A percentile compares a stretch with the other conserved stretches of the same genome.
Conservation (phyloP, 129 eudicot species). For the Pulicaria dysenterica region DNA sequence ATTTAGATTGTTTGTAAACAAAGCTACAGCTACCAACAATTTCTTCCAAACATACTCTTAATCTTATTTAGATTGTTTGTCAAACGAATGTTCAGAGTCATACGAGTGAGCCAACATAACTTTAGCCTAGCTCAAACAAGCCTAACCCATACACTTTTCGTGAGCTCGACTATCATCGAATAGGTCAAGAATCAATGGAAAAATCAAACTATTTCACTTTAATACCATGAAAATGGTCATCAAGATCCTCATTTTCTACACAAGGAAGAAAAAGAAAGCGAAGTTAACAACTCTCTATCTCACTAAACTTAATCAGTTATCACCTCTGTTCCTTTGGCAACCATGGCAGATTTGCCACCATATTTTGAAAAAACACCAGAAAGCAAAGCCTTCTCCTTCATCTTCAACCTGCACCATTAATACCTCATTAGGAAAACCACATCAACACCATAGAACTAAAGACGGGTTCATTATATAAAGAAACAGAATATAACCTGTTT, state of each 20-base stretch:
- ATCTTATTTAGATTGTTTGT: too few species aligned
- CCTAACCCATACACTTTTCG: too few species aligned
- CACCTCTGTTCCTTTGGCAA: conserved; percentile 44
- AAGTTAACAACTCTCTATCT: background rate
- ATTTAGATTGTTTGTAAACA: too few species aligned
- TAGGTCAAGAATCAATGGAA: background rate
- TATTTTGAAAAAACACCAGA: conserved; percentile 73
- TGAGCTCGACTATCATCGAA: background rate
- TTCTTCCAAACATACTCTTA: too few species aligned
- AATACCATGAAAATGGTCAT: background rate
- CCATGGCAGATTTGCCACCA: conserved; percentile 42
- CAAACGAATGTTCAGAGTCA: too few species aligned
- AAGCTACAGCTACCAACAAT: too few species aligned
- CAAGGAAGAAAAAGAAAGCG: background rate
- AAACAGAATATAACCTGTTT: conserved; percentile 43
- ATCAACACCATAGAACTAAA: background rate
- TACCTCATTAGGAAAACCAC: background rate
- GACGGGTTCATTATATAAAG: background rate
- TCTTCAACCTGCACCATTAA: conserved; percentile 61
- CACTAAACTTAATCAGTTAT: conserved; percentile 18
- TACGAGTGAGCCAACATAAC: too few species aligned
- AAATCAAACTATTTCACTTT: conserved; percentile 11
- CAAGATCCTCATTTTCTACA: conserved; percentile 18
- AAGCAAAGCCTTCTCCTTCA: conserved; percentile 74
- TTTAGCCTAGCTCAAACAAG: too few species aligned